Conservation (phyloP, 768 basidiomycete species). For the Amanita rubescens region DNA sequence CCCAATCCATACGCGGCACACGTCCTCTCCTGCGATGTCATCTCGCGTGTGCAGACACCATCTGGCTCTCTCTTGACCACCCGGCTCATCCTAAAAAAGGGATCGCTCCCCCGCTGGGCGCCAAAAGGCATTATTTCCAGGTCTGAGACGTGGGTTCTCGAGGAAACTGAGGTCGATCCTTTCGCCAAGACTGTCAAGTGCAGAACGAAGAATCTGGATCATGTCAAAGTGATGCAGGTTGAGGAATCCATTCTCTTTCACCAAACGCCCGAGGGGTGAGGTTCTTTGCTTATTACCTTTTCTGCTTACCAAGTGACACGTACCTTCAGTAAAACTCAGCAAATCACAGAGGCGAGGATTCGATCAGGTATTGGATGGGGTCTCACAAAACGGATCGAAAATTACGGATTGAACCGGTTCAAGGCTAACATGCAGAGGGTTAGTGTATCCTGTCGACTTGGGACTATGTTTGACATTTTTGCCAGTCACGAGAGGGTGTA, state of each 20-base stretch:
- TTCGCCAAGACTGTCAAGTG: constrained; percentile 70
- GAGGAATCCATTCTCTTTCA: constrained; percentile 73
- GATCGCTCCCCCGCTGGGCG: constrained; percentile 89
- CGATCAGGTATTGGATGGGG: constrained; percentile 91
- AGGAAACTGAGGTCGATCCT: constrained; percentile 91
- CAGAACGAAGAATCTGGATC: constrained; percentile 84
- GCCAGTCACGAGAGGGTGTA: constrained; percentile 81
- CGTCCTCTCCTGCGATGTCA: constrained; percentile 92
- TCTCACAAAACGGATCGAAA: constrained; percentile 81
- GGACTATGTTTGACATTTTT: constrained; percentile 7
- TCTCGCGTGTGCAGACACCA: constrained; percentile 70
- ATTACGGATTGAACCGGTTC: constrained; percentile 75
- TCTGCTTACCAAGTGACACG: not conserved
- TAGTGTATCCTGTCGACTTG: constrained; percentile 18
- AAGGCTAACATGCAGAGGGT: constrained; percentile 84
- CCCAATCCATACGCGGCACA: constrained; percentile 94
- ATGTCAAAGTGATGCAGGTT: constrained; percentile 91
- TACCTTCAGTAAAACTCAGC: constrained; percentile 59
- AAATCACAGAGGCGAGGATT: constrained; percentile 81
- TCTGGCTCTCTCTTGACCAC: constrained; percentile 77
- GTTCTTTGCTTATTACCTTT: constrained; percentile 8
- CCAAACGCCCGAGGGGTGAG: constrained; percentile 65
- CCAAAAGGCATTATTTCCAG: constrained; percentile 74
- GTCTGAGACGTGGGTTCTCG: constrained; percentile 90
- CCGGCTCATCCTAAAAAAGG: constrained; percentile 87